Evolutionary conservation across 202 grass and related monocot genomes (phyloP).

Genomic region (Brachypodium distachyon): DNA sequence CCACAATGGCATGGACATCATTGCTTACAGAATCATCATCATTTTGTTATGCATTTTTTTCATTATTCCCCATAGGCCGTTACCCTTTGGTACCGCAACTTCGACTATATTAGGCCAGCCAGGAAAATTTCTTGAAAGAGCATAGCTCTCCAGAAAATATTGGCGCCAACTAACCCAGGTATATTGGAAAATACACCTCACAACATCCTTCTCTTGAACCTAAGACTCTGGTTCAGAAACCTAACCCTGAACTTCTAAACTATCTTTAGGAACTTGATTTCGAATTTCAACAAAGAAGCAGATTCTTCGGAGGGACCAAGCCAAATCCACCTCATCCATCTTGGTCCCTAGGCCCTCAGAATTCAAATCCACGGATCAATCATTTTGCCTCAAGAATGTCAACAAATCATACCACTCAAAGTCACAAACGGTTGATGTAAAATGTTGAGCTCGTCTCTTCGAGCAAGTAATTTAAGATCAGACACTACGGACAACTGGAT

Average conservation of each 20-base stretch:
- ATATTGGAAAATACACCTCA: not conserved
- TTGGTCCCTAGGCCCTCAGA: not conserved
- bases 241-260: not conserved
- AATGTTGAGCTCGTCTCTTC: not conserved
- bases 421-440: not conserved
- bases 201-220: not conserved
- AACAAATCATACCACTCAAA: not conserved
- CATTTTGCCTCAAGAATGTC: not conserved
- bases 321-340: not conserved
- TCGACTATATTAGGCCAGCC: not conserved
- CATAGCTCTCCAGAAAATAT: not conserved
- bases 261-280: not conserved
- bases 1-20: not conserved
- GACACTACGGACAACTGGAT: not conserved
- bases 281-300: not conserved
- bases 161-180: not conserved
- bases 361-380: not conserved
- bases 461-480: not conserved
- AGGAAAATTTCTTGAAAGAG: not conserved
- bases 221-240: not conserved
- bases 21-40: not conserved
- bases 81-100: not conserved
- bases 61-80: not conserved
- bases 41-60: not conserved
- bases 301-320: not conserved